Conservation (phyloP, 495 filamentous ascomycete genomes). For the Astrocystis sublimbata region DNA sequence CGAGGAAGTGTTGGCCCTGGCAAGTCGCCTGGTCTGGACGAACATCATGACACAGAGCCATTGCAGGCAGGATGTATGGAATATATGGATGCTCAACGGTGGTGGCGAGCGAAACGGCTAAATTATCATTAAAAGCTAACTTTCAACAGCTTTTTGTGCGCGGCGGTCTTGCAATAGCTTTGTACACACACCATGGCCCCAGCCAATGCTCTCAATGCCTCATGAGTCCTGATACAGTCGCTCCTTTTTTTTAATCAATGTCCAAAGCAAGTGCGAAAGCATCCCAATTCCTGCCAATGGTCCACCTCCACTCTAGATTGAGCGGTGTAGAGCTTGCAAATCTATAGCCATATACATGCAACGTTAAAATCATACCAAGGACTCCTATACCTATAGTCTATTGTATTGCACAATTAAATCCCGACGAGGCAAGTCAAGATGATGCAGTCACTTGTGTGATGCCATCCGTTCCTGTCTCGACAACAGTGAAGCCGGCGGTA, state of each 20-base stretch:
- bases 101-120: neutral
- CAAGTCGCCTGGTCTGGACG: neutral
- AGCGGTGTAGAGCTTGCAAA: neutral
- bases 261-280: slow-evolving; percentile 11
- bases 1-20: neutral
- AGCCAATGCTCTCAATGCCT: neutral
- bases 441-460: slow-evolving; percentile 37
- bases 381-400: neutral
- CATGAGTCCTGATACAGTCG: neutral
- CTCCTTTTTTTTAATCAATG: neutral
- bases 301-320: neutral
- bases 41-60: neutral
- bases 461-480: slow-evolving; percentile 59
- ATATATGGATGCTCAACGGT: no score
- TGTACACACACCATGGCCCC: neutral
- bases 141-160: neutral
- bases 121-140: neutral
- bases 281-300: neutral
- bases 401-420: neutral
- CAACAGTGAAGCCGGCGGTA: slow-evolving; percentile 63
- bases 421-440: no score
- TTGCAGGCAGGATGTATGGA: neutral
- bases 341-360: slow-evolving; percentile 9
- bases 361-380: neutral
- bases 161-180: neutral